These are phyloP conservation scores for Actinomortierella wolfii DNA, from an alignment of 371 early-diverging fungal species.

Conservation along the genomic window DNA sequence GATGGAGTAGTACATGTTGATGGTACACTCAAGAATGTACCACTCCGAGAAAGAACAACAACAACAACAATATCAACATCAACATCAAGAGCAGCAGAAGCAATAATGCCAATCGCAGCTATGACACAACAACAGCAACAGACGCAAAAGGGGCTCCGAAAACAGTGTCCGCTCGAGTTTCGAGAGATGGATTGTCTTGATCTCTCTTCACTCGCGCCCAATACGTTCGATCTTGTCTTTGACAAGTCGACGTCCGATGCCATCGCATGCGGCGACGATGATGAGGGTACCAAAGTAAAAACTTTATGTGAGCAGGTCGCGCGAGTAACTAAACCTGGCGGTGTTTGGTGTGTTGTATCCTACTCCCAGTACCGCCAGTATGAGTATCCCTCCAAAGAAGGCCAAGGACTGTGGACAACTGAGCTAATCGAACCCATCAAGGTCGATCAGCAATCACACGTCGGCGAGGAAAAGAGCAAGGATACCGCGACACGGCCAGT, in stretches of 20 bases:
- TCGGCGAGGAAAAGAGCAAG: neutral
- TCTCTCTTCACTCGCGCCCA: slow-evolving; percentile 11
- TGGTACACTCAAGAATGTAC: too few relatives aligned
- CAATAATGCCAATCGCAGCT: neutral
- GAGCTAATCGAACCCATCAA: slow-evolving; percentile 21
- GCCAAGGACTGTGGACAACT: slow-evolving; percentile 20
- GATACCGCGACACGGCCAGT: slow-evolving; percentile 1
- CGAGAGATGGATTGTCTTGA: slow-evolving; percentile 38
- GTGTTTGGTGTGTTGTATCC: slow-evolving; percentile 30
- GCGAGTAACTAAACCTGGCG: slow-evolving; percentile 15
- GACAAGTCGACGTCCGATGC: slow-evolving; percentile 42
- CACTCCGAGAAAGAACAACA: too few relatives aligned
- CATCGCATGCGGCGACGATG: slow-evolving; percentile 40
- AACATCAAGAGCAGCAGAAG: neutral
- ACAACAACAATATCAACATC: neutral
- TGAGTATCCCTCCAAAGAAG: slow-evolving; percentile 25
- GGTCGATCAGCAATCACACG: slow-evolving; percentile 4
- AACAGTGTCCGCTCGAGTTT: slow-evolving; percentile 27
- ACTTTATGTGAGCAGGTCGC: slow-evolving; percentile 29
- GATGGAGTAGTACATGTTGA: too few relatives aligned
- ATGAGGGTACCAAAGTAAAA: slow-evolving; percentile 23
- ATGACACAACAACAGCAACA: neutral
- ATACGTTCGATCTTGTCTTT: slow-evolving; percentile 15
- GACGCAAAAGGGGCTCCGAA: neutral
- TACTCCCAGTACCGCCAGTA: slow-evolving; percentile 34